Evolutionary conservation across 176 grass and related monocot species (phyloP), one percentile per base, ranked within the genome.

Genomic region (Tillandsia leiboldiana): DNA sequence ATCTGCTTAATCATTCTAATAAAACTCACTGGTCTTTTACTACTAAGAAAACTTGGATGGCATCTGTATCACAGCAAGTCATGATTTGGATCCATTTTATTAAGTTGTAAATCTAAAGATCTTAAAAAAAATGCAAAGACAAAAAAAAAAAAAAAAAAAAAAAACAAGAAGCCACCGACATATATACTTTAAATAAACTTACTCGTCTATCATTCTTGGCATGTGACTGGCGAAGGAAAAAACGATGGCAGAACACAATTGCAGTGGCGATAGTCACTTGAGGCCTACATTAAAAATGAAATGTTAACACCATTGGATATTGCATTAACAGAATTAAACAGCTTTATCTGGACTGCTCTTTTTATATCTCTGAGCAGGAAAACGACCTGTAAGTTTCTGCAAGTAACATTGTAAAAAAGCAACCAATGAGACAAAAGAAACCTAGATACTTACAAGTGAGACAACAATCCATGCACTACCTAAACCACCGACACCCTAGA

Each of bases 241-340:
- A 96, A 1, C 91, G 87, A 81, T 96, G 91, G 68, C 83, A 96
- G 29, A 91, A 96, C 63, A 91, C 82, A 68, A 91, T 82, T 65
- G 91, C 91, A 58, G 88, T 91, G 81, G 91, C 88, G 81, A 96
- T 96, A 33, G 91, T 96, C 73, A 96, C 88, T 74, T 91, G 91
- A 66, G 88, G 91, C 75, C 91, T 96, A 52, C 26, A 88, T 70
- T 33, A 79, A 56, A 77, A 83, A 66, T 26, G 7, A 28, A 51
- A 12, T 12, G 50, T 53, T 52, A 70, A 68, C 28, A 13, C 57
- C 66, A 50, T 52, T 73, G 63, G 22, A 70, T 57, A 51, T 9
- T 52, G 52, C 69, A 28, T 49, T 1, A 15, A 20, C 11, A 72
- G 8, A 13, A 72, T 17, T 17, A 58, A 57, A 58, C 54, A 58